These are phyloP conservation scores for Penicillium turbatum DNA, from an alignment of 495 filamentous ascomycete genomes.

Conservation along the genomic window DNA sequence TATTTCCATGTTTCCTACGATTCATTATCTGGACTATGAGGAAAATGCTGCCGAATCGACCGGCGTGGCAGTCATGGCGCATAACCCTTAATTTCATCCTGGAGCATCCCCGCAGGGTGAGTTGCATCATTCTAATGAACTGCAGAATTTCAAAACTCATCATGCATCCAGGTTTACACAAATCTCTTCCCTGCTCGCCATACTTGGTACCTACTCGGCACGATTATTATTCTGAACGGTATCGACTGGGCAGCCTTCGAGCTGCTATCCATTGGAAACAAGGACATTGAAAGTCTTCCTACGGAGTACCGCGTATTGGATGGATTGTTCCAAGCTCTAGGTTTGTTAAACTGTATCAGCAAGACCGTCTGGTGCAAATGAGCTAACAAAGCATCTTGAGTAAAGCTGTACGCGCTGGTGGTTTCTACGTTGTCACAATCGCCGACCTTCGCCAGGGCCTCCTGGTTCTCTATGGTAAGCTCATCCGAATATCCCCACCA, in stretches of 20 bases:
- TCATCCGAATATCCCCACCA: background rate
- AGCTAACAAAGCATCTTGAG: constrained; percentile 1
- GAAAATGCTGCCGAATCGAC: constrained; percentile 40
- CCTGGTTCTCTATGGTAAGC: constrained; percentile 63
- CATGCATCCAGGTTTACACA: constrained; percentile 53
- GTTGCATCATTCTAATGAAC: background rate
- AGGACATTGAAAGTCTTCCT: constrained; percentile 53
- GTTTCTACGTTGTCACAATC: constrained; percentile 79
- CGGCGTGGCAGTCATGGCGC: constrained; percentile 46
- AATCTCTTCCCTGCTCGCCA: constrained; percentile 73
- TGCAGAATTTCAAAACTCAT: background rate
- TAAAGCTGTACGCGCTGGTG: constrained; percentile 69
- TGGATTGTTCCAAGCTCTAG: constrained; percentile 76
- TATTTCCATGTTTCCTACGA: constrained; percentile 72
- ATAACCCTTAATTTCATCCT: constrained; percentile 77
- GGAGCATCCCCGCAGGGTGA: constrained; percentile 66
- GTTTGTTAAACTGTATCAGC: constrained; percentile 8
- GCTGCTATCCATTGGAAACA: constrained; percentile 71
- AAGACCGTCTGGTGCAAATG: background rate
- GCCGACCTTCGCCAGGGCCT: constrained; percentile 64
- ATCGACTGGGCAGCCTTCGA: constrained; percentile 82
- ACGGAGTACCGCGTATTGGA: constrained; percentile 61
- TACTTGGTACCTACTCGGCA: constrained; percentile 75
- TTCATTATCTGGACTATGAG: constrained; percentile 67
- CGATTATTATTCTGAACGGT: constrained; percentile 69